Evolutionary conservation across 805 yeast genomes (phyloP).

Genomic region (Wickerhamomyces hampshirensis): DNA sequence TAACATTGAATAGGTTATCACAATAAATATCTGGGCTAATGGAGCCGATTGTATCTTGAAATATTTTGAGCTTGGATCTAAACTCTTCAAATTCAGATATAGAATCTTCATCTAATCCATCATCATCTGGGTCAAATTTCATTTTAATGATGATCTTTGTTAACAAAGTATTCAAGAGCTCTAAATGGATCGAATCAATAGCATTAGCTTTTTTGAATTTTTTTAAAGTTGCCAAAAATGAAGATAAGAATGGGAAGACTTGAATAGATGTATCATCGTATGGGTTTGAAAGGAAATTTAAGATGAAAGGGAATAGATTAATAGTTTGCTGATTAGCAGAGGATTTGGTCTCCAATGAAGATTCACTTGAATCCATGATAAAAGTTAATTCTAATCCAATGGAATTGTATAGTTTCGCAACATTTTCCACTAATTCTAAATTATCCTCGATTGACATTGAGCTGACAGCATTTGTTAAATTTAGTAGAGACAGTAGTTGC

Average conservation of each 20-base stretch:
- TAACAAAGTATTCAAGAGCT: slow-evolving; percentile 58
- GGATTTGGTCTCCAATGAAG: slow-evolving; percentile 31
- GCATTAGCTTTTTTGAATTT: slow-evolving; percentile 41
- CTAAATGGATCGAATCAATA: slow-evolving; percentile 34
- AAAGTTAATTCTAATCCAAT: slow-evolving; percentile 74
- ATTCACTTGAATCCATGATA: slow-evolving; percentile 54
- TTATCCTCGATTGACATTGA: slow-evolving; percentile 38
- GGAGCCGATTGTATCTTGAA: slow-evolving; percentile 77
- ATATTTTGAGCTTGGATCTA: slow-evolving; percentile 64
- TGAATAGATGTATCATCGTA: slow-evolving; percentile 86
- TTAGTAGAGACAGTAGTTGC: slow-evolving; percentile 58
- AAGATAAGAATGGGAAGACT: slow-evolving; percentile 75
- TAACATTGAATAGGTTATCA: slow-evolving; percentile 55
- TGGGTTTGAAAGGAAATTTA: slow-evolving; percentile 70
- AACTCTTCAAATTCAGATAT: slow-evolving; percentile 77
- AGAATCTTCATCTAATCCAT: slow-evolving; percentile 68
- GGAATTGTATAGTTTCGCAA: slow-evolving; percentile 68
- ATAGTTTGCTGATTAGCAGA: slow-evolving; percentile 47
- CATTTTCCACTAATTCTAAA: slow-evolving; percentile 66
- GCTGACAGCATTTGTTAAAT: slow-evolving; percentile 52
- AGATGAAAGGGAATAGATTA: slow-evolving; percentile 65
- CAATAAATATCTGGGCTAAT: slow-evolving; percentile 58
- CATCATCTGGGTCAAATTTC: slow-evolving; percentile 74
- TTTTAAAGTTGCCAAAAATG: slow-evolving; percentile 65
- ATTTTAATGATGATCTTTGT: slow-evolving; percentile 70